phyloP scores from a whole-genome alignment of 768 basidiomycete genomes.

The Rhodosporidiobolus odoratus region DNA sequence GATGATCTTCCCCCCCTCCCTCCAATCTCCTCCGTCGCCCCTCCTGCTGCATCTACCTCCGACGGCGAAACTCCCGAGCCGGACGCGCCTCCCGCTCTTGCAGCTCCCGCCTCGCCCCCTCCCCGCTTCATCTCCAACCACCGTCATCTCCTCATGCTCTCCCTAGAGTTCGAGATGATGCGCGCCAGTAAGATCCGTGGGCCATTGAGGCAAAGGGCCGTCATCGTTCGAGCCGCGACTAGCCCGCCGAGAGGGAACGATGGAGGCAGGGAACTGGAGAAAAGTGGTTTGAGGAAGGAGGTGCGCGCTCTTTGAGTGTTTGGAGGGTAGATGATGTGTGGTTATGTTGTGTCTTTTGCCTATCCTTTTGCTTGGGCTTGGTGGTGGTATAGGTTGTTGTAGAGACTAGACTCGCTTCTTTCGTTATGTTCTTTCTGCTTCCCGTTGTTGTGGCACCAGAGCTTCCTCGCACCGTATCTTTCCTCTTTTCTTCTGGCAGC shows the following conservation, averaged over 20 bases:
- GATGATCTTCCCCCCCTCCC: neutral
- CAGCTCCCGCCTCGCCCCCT: neutral
- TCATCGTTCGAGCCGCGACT: constrained; percentile 11
- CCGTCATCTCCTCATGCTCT: constrained; percentile 36
- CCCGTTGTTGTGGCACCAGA: neutral
- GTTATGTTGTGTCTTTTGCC: neutral
- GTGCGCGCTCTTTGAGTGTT: neutral
- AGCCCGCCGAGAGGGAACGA: neutral
- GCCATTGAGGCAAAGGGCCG: constrained; percentile 30
- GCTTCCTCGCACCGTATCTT: neutral
- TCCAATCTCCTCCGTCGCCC: neutral
- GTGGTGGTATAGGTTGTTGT: neutral
- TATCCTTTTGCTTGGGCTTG: too few species aligned
- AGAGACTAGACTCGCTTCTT: neutral
- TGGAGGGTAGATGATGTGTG: neutral
- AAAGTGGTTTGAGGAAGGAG: neutral
- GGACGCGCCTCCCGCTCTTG: too few species aligned
- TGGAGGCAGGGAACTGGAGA: neutral
- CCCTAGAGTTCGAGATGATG: constrained; percentile 38
- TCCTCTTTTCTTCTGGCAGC: neutral
- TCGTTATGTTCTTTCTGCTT: neutral
- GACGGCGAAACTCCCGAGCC: neutral
- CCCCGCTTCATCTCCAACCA: constrained; percentile 35
- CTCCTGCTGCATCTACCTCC: neutral
- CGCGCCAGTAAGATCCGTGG: constrained; percentile 32